Base-by-base conservation (phyloP, 2,329 filamentous ascomycete species). In the Aspergillus oerlinghausenensis region DNA sequence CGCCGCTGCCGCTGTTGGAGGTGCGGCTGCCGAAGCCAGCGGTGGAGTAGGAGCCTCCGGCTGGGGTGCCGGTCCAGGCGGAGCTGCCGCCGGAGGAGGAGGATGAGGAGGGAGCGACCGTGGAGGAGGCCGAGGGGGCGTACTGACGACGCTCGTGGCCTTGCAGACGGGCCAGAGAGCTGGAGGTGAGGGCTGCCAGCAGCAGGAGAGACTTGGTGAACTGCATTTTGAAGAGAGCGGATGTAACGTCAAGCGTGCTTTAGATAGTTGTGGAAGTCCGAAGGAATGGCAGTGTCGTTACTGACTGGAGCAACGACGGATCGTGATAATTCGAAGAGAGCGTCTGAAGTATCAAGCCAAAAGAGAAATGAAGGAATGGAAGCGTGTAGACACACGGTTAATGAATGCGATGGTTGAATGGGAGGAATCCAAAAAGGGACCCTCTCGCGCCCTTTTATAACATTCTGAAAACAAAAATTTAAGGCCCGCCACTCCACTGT, bases 1-100 rank as follows among this genome's bases (percentile, higher is more conserved):
- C 66, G 19, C 62, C 64, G 9, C 62, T 62, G 54, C 64, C 61
- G 25, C 61, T 62, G 29, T 55, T 58, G 50, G 55, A 52, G 53
- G 68, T 75, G 40, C 45, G 56, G 29, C 49, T 29, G 47, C 74
- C 74, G 60, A 76, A 76, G 51, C 73, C 73, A 4, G 59, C 49
- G 21, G 64, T 70, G 1, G 67, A 65, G 63, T 61, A 70, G 38
- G 55, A 48, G 35, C 64, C 64, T 49, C 56, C 60, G 23, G 63
- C 55, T 23, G 67, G 64, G 0, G 62, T 58, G 3, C 57, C 28
- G 32, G 61, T 67, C 67, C 67, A 69, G 45, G 2, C 21, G n/a
- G 42, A 40, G 59, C 35, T 4, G 57, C 59, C 19, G 59, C 54
- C 14, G 14, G 32, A 35, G 32, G 32, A 14, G 32, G 32, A 35